phyloP scores from a whole-genome alignment of 805 yeast genomes.

The Yamadazyma takamatsuzukensis region DNA sequence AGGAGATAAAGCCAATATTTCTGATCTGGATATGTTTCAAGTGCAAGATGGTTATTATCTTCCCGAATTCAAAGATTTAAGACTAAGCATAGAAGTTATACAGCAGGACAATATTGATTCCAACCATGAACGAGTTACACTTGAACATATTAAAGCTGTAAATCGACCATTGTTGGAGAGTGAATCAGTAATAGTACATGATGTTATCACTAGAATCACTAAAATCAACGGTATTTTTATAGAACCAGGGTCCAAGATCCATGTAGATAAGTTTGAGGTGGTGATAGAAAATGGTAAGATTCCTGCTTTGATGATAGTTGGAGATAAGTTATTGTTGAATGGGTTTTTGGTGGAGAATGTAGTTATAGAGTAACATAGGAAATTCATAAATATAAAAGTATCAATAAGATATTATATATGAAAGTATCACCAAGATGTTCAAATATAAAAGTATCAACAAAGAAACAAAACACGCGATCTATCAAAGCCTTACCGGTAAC shows the following conservation, averaged over 20 bases:
- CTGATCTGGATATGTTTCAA: not conserved
- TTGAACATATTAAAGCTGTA: conserved; percentile 13
- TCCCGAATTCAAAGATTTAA: conserved; percentile 37
- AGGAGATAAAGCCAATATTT: conserved; percentile 25
- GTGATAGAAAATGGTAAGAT: conserved; percentile 1
- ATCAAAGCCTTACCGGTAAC: too few species aligned
- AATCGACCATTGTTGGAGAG: too few species aligned
- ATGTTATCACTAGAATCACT: conserved; percentile 21
- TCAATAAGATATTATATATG: too few species aligned
- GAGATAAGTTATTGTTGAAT: conserved; percentile 6
- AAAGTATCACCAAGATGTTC: too few species aligned
- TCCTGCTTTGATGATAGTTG: not conserved
- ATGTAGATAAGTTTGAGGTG: conserved; percentile 3
- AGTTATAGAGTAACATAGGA: not conserved
- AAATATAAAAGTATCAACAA: too few species aligned
- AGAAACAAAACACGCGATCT: too few species aligned
- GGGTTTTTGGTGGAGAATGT: conserved; percentile 14
- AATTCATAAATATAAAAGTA: too few species aligned
- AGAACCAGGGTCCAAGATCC: conserved; percentile 10
- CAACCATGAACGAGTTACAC: conserved; percentile 2
- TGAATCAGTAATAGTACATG: conserved; percentile 7
- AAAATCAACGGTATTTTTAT: conserved; percentile 33
- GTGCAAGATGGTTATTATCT: conserved; percentile 33
- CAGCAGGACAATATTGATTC: conserved; percentile 37
- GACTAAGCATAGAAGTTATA: conserved; percentile 47